Conservation (phyloP, 2,329 filamentous ascomycete genomes). For the Dothistroma pini region DNA sequence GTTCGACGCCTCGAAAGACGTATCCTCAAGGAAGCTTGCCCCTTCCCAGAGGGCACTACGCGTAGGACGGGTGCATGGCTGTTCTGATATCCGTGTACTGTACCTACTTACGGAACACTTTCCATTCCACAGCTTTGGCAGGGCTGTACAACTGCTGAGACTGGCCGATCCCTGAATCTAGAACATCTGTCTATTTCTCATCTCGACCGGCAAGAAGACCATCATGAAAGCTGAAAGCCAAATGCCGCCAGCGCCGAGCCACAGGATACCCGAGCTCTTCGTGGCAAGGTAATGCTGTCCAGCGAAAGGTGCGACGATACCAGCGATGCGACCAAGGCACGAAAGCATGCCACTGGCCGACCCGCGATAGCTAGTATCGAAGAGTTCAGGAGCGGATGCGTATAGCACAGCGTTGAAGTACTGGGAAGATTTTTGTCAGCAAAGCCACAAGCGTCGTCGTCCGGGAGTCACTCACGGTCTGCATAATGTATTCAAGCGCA, state of each 20-base stretch:
- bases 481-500: constrained; percentile 53
- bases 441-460: too few relatives aligned
- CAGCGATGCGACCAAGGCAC: constrained; percentile 14
- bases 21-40: too few relatives aligned
- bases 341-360: constrained; percentile 49
- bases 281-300: constrained; percentile 10
- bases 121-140: too few relatives aligned
- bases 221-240: constrained; percentile 13
- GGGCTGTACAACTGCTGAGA: too few relatives aligned
- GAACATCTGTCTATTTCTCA: constrained; percentile 19
- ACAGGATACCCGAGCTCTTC: constrained; percentile 10
- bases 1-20: too few relatives aligned
- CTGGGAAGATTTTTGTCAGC: background rate
- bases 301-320: constrained; percentile 16
- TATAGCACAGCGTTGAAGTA: constrained; percentile 51
- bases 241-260: constrained; percentile 15
- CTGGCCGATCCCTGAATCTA: background rate
- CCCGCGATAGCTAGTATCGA: constrained; percentile 45
- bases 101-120: too few relatives aligned
- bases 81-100: too few relatives aligned
- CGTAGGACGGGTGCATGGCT: too few relatives aligned
- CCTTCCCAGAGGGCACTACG: too few relatives aligned
- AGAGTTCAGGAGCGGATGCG: constrained; percentile 52
- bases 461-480: constrained; percentile 36
- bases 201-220: constrained; percentile 16